Base-by-base conservation (phyloP, 2,329 filamentous ascomycete genomes). In the Graphium sp. region DNA sequence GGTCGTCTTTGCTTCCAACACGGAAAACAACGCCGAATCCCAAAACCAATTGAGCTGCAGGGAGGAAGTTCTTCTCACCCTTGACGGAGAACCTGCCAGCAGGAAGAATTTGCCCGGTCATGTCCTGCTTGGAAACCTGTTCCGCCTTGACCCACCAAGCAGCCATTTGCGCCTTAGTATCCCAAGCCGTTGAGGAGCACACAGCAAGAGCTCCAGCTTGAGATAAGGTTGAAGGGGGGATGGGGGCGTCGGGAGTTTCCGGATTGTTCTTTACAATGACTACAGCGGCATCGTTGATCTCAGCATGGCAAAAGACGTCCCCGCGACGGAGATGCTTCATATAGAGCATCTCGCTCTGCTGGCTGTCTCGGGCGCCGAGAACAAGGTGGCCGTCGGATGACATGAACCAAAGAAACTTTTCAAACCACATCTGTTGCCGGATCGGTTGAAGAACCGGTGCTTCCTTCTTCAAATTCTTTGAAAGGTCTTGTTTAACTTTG, bases 351-450 rank as follows among this genome's bases (percentile, higher is more conserved):
- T 98, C 89, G 42, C 79, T 84, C 47, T 98, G 89, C 41, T 82
- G 77, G 2, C 74, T 67, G 54, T 98, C 89, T 35, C 82, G 83
- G 11, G 84, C 87, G 24, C 74, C 87, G 11, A 98, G 64, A 1
- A 95, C 80, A 5, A 98, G 64, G 47, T 95, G 94, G 5, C 87
- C 85, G 44, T 98, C 89, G 0, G 84, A 91, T 1, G 85, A 94
- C 40, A 95, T 69, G 53, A 98, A 98, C 66, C 83, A 95, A 17
- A 74, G 60, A 42, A 93, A 98, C 51, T 98, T 98, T 44, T 98
- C 89, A 40, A 94, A 98, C 89, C 89, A 98, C 42, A 85, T 68
- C 38, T 75, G 77, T 43, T 74, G 78, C 32, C 89, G 70, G 7
- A 93, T 76, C 1, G 79, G 83, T 25, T 85, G 74, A 7, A 95